Base-by-base conservation (phyloP, 345 rosid species). In the Eucalyptus melliodora region DNA sequence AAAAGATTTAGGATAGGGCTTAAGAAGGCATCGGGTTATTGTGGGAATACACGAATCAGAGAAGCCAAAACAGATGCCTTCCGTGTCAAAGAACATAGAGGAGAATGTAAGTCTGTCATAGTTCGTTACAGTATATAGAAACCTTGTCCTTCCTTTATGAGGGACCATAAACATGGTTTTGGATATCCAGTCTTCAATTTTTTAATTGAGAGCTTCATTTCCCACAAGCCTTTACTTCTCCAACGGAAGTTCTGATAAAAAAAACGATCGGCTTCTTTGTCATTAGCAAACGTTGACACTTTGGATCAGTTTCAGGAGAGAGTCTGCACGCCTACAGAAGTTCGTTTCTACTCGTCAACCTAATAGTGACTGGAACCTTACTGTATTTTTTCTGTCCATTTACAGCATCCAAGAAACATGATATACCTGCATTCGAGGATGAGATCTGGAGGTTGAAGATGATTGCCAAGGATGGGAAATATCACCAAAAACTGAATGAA, bases 381-480 rank as follows among this genome's bases (percentile, higher is more conserved):
- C 40, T 72, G 47, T 56, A 21, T 30, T 17, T 44, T n/a, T 13
- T 9, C 37, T 15, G 34, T 49, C 45, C 16, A 82, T 82, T 60
- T 44, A 34, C 94, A 97, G 99, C 95, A 87, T 97, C 96, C 93
- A 97, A 97, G 94, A 97, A 97, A 93, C 98, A 97, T 91, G 97
- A 97, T 83, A 98, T 98, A 23, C 99, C 99, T 65, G 95, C 95
- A 37, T 88, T 95, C 67, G 90, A 92, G 89, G 99, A 97, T 93
- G 98, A 97, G 86, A 97, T 97, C 19, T 97, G 99, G 99, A 94
- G 99, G 91, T 91, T 97, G 93, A 98, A 97, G 92, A 97, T 95
- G 93, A 97, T 97, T 72, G 99, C 98, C 49, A 97, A 97, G 89
- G 99, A 97, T 86, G 99, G 99, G 19, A 95, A 98, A 16, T 96